Conservation (phyloP, 2,329 filamentous ascomycete species). For the Salinomyces thailandicus region DNA sequence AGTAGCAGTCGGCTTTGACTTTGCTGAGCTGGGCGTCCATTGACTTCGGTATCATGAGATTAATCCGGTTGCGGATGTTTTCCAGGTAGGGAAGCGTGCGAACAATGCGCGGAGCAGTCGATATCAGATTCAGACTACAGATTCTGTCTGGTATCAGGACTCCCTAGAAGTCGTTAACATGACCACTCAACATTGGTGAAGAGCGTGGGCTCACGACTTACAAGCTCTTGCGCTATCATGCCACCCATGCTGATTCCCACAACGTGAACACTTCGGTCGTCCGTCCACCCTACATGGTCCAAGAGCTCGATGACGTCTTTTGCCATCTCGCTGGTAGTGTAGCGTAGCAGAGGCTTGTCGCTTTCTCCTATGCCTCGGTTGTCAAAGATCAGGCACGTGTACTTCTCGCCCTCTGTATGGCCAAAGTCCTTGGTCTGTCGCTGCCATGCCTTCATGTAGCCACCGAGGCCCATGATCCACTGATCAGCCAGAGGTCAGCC, state of each 20-base stretch:
- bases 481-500: conserved; percentile 26
- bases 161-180: conserved; percentile 9
- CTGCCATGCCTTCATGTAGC: conserved; percentile 62
- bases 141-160: conserved; percentile 38
- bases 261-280: conserved; percentile 52
- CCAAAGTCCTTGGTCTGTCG: conserved; percentile 74
- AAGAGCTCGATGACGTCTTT: conserved; percentile 61
- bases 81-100: conserved; percentile 45
- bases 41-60: conserved; percentile 56
- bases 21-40: conserved; percentile 56
- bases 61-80: conserved; percentile 50
- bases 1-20: conserved; percentile 58
- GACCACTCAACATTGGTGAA: no score
- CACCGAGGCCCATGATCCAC: conserved; percentile 74
- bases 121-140: conserved; percentile 41
- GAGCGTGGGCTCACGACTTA: conserved; percentile 15
- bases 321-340: conserved; percentile 79
- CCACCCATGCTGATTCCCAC: conserved; percentile 77
- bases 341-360: conserved; percentile 65
- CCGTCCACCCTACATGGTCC: conserved; percentile 58
- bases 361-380: conserved; percentile 77
- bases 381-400: conserved; percentile 67
- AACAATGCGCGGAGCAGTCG: conserved; percentile 39
- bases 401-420: conserved; percentile 55
- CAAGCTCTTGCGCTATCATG: conserved; percentile 83